Percentiles rank a stretch among this genome's conserved stretches.
Conservation (phyloP, 1,284 basidiomycete species). For the Ustilago tritici region DNA sequence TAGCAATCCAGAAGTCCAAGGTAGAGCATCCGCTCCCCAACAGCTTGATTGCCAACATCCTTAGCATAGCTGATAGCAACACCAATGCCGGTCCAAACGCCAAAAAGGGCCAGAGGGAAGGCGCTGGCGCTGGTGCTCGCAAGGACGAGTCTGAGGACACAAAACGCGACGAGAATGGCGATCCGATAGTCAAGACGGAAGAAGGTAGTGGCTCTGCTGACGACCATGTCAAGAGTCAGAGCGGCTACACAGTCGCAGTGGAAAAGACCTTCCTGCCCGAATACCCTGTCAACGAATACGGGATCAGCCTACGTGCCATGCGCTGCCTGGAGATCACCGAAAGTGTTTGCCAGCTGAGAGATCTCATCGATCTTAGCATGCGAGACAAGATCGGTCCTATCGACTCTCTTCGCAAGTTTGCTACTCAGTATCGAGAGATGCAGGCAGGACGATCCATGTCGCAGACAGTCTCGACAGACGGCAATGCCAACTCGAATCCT, state of each 20-base stretch:
- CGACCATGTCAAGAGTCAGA: constrained; percentile 36
- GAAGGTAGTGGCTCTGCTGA: constrained; percentile 22
- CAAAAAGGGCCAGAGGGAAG: constrained; percentile 30
- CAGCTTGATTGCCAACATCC: constrained; percentile 39
- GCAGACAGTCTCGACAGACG: constrained; percentile 15
- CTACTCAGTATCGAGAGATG: constrained; percentile 45
- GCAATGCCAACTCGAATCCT: constrained; percentile 9
- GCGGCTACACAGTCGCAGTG: constrained; percentile 42
- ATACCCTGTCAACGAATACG: constrained; percentile 63
- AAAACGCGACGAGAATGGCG: constrained; percentile 40
- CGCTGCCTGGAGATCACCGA: constrained; percentile 64
- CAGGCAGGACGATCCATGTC: constrained; percentile 29
- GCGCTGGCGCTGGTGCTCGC: constrained; percentile 16
- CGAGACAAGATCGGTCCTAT: constrained; percentile 53
- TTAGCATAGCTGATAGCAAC: constrained; percentile 24
- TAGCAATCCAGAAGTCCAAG: constrained; percentile 50
- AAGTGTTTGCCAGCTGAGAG: constrained; percentile 59
- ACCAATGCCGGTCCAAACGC: constrained; percentile 9
- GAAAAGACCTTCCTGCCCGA: constrained; percentile 56
- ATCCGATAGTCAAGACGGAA: constrained; percentile 26
- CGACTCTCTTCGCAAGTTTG: constrained; percentile 52
- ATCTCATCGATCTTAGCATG: constrained; percentile 57
- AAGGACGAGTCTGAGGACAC: constrained; percentile 35
- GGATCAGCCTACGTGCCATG: constrained; percentile 62
- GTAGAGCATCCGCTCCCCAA: constrained; percentile 46